phyloP scores from a whole-genome alignment of 2,329 filamentous ascomycete genomes.

The Paramyrothecium roridum region DNA sequence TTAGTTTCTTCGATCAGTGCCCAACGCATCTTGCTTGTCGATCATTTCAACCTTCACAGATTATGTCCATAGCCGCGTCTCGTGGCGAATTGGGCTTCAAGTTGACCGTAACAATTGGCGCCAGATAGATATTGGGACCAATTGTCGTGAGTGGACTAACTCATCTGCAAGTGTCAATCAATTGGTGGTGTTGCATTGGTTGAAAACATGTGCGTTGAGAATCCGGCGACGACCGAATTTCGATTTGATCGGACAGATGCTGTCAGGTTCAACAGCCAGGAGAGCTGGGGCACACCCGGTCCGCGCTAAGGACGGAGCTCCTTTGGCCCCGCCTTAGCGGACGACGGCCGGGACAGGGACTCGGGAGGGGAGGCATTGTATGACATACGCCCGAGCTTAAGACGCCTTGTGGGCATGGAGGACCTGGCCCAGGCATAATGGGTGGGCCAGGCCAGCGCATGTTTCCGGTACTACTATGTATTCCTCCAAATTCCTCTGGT shows the following conservation, averaged over 20 bases:
- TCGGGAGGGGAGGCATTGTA: background rate
- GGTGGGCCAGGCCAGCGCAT: background rate
- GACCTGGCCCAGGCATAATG: background rate
- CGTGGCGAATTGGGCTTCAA: background rate
- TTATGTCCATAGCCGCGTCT: background rate
- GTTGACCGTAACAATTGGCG: background rate
- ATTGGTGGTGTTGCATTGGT: background rate
- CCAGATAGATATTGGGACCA: too few relatives aligned
- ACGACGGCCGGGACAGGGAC: background rate
- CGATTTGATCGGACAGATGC: too few relatives aligned
- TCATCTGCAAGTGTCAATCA: too few relatives aligned
- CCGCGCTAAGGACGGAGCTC: background rate
- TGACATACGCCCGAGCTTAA: background rate
- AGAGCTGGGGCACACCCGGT: too few relatives aligned
- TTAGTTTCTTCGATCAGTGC: background rate
- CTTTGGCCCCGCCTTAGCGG: background rate
- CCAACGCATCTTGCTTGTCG: background rate
- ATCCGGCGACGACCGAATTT: background rate
- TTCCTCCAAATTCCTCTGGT: background rate
- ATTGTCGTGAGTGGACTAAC: too few relatives aligned
- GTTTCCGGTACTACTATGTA: background rate
- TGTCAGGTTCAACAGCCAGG: too few relatives aligned
- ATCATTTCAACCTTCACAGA: background rate
- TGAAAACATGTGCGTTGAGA: background rate
- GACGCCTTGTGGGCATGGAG: background rate